These are phyloP conservation scores for Candida argentea DNA, from an alignment of 805 yeast genomes.

Conservation along the genomic window DNA sequence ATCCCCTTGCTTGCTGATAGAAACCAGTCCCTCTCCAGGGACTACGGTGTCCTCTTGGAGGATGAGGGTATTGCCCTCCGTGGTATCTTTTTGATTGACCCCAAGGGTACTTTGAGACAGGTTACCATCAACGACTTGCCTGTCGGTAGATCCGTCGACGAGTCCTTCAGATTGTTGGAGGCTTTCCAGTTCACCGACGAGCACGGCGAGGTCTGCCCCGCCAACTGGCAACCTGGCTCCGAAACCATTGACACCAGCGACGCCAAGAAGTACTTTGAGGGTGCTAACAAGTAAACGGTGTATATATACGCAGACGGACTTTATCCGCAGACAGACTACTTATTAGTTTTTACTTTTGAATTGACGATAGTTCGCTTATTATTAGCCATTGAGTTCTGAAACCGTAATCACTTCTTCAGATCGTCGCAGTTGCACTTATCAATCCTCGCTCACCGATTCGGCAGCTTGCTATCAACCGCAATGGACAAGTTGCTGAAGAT, in stretches of 20 bases:
- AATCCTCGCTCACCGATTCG: too few relatives aligned
- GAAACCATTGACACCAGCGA: conserved; percentile 87
- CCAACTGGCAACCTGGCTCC: conserved; percentile 90
- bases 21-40: conserved; percentile 89
- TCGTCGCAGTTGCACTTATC: too few relatives aligned
- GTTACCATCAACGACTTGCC: conserved; percentile 97
- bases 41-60: conserved; percentile 95
- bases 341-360: too few relatives aligned
- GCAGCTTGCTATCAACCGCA: too few relatives aligned
- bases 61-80: conserved; percentile 96
- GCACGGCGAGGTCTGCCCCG: conserved; percentile 99
- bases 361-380: too few relatives aligned
- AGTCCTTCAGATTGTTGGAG: conserved; percentile 92
- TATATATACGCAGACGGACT: neutral
- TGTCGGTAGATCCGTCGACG: conserved; percentile 98
- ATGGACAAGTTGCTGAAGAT: too few relatives aligned
- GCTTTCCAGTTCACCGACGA: conserved; percentile 99
- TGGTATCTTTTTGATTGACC: conserved; percentile 97
- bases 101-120: conserved; percentile 91
- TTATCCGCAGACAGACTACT: conserved; percentile 1
- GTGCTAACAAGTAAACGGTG: conserved; percentile 37
- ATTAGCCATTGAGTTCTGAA: too few relatives aligned
- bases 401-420: too few relatives aligned
- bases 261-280: conserved; percentile 81
- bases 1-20: conserved; percentile 95